These are phyloP conservation scores for Podospora pseudocomata DNA, from an alignment of 495 filamentous ascomycete genomes.

Conservation along the genomic window DNA sequence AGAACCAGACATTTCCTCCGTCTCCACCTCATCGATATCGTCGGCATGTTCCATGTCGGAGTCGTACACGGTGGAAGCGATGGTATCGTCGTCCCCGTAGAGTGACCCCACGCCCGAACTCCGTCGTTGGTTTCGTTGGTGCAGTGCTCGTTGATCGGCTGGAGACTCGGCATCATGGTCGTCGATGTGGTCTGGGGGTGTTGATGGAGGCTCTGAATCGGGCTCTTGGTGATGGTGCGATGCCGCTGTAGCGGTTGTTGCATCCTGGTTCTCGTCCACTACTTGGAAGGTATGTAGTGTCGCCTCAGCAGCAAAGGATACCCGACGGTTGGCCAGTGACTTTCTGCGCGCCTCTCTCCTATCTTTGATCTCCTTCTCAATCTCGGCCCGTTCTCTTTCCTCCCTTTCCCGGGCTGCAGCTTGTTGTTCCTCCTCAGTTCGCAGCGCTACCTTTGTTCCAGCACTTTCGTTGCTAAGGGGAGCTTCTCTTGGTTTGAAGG, in stretches of 20 bases:
- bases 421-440: constrained; percentile 77
- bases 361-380: constrained; percentile 67
- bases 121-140: constrained; percentile 50
- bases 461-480: constrained; percentile 32
- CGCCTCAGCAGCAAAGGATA: constrained; percentile 96
- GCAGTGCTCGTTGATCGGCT: neutral
- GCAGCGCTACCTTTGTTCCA: constrained; percentile 49
- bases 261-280: constrained; percentile 81
- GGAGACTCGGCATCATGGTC: constrained; percentile 42
- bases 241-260: constrained; percentile 80
- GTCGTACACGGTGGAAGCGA: constrained; percentile 78
- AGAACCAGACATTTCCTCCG: constrained; percentile 51
- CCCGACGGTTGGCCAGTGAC: constrained; percentile 86
- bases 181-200: constrained; percentile 58
- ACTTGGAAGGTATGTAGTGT: constrained; percentile 98
- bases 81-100: constrained; percentile 58
- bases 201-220: constrained; percentile 57
- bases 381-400: constrained; percentile 61
- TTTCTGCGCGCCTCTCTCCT: constrained; percentile 83
- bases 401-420: constrained; percentile 69
- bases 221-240: constrained; percentile 32
- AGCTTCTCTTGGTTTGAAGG: constrained; percentile 40
- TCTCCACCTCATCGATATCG: constrained; percentile 51
- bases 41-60: constrained; percentile 61
- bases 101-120: constrained; percentile 61